A percentile compares a stretch with the other conserved stretches of the same genome.
phyloP scores from a whole-genome alignment of 768 basidiomycete species.

The Boletus huronensis region DNA sequence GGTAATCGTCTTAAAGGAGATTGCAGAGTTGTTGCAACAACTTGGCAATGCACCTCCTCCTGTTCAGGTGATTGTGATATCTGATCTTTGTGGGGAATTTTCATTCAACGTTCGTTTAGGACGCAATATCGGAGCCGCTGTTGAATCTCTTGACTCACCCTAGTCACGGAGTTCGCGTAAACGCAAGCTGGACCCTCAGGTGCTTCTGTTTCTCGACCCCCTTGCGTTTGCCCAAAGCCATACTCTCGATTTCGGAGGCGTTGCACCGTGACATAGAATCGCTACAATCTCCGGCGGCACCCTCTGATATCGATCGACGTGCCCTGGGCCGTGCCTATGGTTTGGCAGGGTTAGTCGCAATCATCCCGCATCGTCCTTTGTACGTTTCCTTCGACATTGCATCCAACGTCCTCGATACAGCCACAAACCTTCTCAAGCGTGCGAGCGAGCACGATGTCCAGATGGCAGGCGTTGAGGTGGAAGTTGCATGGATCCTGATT shows the following conservation, averaged over 20 bases:
- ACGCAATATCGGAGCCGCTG: conserved; percentile 81
- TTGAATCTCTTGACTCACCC: conserved; percentile 84
- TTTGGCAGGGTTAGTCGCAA: conserved; percentile 79
- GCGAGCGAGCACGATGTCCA: conserved; percentile 89
- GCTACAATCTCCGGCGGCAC: conserved; percentile 66
- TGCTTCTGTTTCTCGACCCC: conserved; percentile 92
- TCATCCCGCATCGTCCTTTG: conserved; percentile 82
- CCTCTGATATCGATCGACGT: conserved; percentile 66
- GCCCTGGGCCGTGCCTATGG: conserved; percentile 88
- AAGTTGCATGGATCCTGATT: conserved; percentile 92
- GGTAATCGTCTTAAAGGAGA: conserved; percentile 74
- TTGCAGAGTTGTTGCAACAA: conserved; percentile 80
- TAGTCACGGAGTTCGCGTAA: conserved; percentile 80
- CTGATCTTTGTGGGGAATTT: neutral
- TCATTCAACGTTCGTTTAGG: conserved; percentile 39
- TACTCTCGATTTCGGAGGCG: conserved; percentile 73
- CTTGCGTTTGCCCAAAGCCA: conserved; percentile 73
- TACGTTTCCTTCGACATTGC: conserved; percentile 95
- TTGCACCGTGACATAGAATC: conserved; percentile 79
- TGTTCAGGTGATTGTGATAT: conserved; percentile 56
- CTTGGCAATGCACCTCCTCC: conserved; percentile 90
- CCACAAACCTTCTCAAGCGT: conserved; percentile 84
- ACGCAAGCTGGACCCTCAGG: conserved; percentile 82
- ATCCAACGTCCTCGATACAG: conserved; percentile 87
- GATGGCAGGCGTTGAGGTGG: conserved; percentile 79